Evolutionary conservation across 768 basidiomycete genomes (phyloP).

Genomic region (Tricholoma hemisulphureum): DNA sequence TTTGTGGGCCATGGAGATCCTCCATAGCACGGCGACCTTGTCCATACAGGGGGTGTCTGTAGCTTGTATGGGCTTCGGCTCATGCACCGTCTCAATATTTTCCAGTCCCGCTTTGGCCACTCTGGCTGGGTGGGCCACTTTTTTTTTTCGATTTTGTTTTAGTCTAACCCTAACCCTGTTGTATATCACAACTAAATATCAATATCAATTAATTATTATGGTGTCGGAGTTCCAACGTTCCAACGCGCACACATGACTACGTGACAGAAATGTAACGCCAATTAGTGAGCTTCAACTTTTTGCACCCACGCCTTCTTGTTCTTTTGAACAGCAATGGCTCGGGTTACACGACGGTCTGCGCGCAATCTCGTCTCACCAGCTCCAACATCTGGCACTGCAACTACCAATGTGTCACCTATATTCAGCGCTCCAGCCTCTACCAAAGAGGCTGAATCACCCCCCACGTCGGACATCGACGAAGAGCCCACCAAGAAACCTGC

Average conservation of each 20-base stretch:
- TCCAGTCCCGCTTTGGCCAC: constrained; percentile 66
- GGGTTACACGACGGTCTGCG: constrained; percentile 34
- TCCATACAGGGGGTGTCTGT: constrained; percentile 50
- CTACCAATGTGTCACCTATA: constrained; percentile 48
- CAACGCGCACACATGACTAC: constrained; percentile 27
- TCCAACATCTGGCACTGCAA: constrained; percentile 40
- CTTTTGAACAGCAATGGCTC: constrained; percentile 26
- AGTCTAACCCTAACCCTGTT: constrained; percentile 1
- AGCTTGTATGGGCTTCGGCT: constrained; percentile 70
- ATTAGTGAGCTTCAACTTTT: constrained; percentile 26
- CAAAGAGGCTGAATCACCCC: constrained; percentile 47
- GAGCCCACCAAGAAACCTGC: constrained; percentile 14
- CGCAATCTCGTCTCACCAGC: constrained; percentile 30
- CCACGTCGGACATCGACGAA: constrained; percentile 45
- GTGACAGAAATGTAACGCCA: constrained; percentile 25
- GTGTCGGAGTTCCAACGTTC: too few species aligned
- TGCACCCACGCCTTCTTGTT: constrained; percentile 15
- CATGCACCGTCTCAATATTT: constrained; percentile 83
- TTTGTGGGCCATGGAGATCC: constrained; percentile 54
- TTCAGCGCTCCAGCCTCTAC: constrained; percentile 49
- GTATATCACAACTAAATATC: too few species aligned
- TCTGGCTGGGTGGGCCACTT: constrained; percentile 36
- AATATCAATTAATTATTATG: too few species aligned
- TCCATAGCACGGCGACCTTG: constrained; percentile 75
- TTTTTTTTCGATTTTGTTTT: neutral